These are phyloP conservation scores for Hygrophoropsis aurantiaca DNA, from an alignment of 768 basidiomycete species.

Conservation along the genomic window DNA sequence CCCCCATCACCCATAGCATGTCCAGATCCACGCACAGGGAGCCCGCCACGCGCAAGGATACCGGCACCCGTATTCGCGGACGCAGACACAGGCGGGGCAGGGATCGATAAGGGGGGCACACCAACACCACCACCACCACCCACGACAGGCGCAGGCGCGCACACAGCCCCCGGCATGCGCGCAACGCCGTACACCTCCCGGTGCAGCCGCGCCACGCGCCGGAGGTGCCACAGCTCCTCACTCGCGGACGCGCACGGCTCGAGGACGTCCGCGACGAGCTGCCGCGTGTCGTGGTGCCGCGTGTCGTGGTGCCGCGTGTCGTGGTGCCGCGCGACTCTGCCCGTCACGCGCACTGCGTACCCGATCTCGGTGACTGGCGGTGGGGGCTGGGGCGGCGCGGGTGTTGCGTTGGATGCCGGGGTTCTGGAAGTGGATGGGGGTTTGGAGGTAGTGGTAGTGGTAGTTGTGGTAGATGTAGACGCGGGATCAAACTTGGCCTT, in stretches of 20 bases:
- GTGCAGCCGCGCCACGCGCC: slow-evolving; percentile 52
- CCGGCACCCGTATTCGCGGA: slow-evolving; percentile 4
- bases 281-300: slow-evolving; percentile 40
- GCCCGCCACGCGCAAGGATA: slow-evolving; percentile 17
- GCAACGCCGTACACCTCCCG: slow-evolving; percentile 46
- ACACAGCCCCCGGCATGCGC: slow-evolving; percentile 51
- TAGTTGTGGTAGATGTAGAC: slow-evolving; percentile 3
- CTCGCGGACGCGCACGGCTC: slow-evolving; percentile 48
- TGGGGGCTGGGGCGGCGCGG: slow-evolving; percentile 4
- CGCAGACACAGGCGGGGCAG: slow-evolving; percentile 9
- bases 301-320: slow-evolving; percentile 44
- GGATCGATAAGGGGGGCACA: slow-evolving; percentile 8
- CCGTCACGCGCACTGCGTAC: slow-evolving; percentile 44
- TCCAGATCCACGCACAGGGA: too few species aligned
- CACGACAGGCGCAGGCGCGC: slow-evolving; percentile 26
- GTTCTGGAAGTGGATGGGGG: slow-evolving; percentile 8
- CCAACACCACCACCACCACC: neutral
- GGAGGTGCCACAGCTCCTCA: slow-evolving; percentile 62
- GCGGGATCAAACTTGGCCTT: neutral
- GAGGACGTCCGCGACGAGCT: slow-evolving; percentile 49
- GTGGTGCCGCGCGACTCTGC: slow-evolving; percentile 41
- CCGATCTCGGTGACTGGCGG: slow-evolving; percentile 48
- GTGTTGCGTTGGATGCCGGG: neutral
- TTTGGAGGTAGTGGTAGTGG: neutral
- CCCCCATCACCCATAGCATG: neutral